Conservation (phyloP, 2,329 filamentous ascomycete genomes). For the Penicillium concentricum region DNA sequence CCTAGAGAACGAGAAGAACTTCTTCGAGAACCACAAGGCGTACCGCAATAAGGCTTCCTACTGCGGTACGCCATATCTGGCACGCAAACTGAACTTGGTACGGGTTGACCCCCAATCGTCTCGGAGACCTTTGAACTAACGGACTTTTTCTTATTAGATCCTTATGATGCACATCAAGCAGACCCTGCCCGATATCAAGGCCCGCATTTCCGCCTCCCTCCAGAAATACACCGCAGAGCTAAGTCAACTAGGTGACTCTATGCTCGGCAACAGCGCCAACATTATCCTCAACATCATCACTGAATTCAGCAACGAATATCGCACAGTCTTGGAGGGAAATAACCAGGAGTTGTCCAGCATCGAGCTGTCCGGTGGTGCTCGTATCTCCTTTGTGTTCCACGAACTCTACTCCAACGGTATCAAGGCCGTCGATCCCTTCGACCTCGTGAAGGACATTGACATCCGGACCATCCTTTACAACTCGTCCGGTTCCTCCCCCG, state of each 20-base stretch:
- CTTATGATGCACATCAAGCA: slow-evolving; percentile 99
- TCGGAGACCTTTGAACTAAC: slow-evolving; percentile 6
- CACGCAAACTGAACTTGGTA: slow-evolving; percentile 88
- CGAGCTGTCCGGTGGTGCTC: slow-evolving; percentile 91
- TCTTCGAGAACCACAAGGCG: slow-evolving; percentile 97
- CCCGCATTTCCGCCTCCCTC: slow-evolving; percentile 87
- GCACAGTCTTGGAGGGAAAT: slow-evolving; percentile 92
- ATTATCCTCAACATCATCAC: slow-evolving; percentile 98
- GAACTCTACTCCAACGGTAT: slow-evolving; percentile 96
- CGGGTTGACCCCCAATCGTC: slow-evolving; percentile 11
- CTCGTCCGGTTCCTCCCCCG: slow-evolving; percentile 96
- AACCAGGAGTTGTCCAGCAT: slow-evolving; percentile 93
- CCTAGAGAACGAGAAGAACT: slow-evolving; percentile 90
- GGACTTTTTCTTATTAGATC: slow-evolving; percentile 55
- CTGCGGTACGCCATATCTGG: slow-evolving; percentile 95
- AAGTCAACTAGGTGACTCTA: slow-evolving; percentile 79
- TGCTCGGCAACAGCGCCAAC: slow-evolving; percentile 94
- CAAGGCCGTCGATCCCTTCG: slow-evolving; percentile 96
- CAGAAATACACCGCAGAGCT: slow-evolving; percentile 89
- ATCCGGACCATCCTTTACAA: slow-evolving; percentile 98
- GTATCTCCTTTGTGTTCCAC: slow-evolving; percentile 99
- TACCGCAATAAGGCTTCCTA: slow-evolving; percentile 98
- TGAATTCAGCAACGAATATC: slow-evolving; percentile 97
- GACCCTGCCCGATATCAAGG: slow-evolving; percentile 97
- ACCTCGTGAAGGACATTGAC: slow-evolving; percentile 94